phyloP scores from a whole-genome alignment of 2,329 filamentous ascomycete species.

The Colletotrichum tropicicola region DNA sequence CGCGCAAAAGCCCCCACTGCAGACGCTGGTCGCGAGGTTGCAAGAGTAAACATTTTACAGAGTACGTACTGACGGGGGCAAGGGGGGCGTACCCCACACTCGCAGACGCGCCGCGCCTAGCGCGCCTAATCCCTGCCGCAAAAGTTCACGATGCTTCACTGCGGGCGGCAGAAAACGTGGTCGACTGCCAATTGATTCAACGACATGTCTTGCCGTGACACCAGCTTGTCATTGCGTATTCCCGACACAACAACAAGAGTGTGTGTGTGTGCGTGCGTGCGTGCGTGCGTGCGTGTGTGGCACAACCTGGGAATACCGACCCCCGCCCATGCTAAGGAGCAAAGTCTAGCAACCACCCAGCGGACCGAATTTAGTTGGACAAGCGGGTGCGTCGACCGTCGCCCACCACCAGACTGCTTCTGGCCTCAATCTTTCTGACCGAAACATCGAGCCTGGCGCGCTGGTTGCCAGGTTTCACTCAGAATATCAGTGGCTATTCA shows the following conservation, averaged over 20 bases:
- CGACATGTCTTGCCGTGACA: neutral
- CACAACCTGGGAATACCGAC: neutral
- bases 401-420: constrained; percentile 1
- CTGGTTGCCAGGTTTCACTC: constrained; percentile 13
- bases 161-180: constrained; percentile 17
- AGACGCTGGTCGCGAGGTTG: constrained; percentile 10
- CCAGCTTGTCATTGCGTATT: neutral
- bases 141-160: constrained; percentile 26
- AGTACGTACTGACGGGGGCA: constrained; percentile 22
- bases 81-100: constrained; percentile 12
- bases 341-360: neutral
- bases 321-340: neutral
- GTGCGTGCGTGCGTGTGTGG: neutral
- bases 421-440: neutral
- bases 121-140: constrained; percentile 23
- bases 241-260: neutral
- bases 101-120: constrained; percentile 26
- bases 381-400: constrained; percentile 3
- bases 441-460: neutral
- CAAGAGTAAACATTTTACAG: constrained; percentile 23
- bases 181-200: neutral
- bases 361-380: neutral
- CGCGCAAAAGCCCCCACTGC: constrained; percentile 2
- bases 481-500: neutral
- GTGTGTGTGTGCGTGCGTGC: neutral